phyloP scores from a whole-genome alignment of 495 filamentous ascomycete species.

The Trichoderma erinaceum region DNA sequence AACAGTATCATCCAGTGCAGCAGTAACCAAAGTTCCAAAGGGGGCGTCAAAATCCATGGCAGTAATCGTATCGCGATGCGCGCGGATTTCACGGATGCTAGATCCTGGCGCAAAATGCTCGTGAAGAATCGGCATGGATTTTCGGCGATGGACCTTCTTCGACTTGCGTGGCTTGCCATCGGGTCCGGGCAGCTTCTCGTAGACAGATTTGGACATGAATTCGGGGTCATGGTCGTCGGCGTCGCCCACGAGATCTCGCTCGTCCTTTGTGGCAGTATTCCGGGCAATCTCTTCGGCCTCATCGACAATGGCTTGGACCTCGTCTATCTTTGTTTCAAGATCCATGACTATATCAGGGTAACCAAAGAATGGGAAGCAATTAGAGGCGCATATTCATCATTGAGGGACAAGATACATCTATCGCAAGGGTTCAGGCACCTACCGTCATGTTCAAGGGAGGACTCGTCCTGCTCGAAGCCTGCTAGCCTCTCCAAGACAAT shows the following conservation, averaged over 20 bases:
- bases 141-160: slow-evolving; percentile 58
- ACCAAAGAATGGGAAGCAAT: slow-evolving; percentile 14
- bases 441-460: slow-evolving; percentile 83
- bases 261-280: slow-evolving; percentile 49
- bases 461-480: slow-evolving; percentile 85
- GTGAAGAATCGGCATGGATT: slow-evolving; percentile 91
- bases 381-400: neutral
- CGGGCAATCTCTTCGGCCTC: slow-evolving; percentile 55
- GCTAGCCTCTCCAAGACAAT: slow-evolving; percentile 89
- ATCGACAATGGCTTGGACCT: slow-evolving; percentile 68
- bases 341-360: slow-evolving; percentile 57
- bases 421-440: slow-evolving; percentile 27
- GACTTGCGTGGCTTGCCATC: slow-evolving; percentile 52
- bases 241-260: slow-evolving; percentile 46
- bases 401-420: neutral
- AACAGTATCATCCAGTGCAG: slow-evolving; percentile 93
- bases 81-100: slow-evolving; percentile 77
- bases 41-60: slow-evolving; percentile 93
- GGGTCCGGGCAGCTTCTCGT: slow-evolving; percentile 74
- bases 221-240: slow-evolving; percentile 51
- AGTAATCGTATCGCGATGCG: slow-evolving; percentile 84
- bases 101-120: slow-evolving; percentile 92
- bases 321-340: slow-evolving; percentile 79
- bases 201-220: slow-evolving; percentile 98
- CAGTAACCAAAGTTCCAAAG: slow-evolving; percentile 92